Evolutionary conservation across 805 yeast genomes (phyloP), one percentile per base, ranked within the genome.

Genomic region (Suhomyces sp.): DNA sequence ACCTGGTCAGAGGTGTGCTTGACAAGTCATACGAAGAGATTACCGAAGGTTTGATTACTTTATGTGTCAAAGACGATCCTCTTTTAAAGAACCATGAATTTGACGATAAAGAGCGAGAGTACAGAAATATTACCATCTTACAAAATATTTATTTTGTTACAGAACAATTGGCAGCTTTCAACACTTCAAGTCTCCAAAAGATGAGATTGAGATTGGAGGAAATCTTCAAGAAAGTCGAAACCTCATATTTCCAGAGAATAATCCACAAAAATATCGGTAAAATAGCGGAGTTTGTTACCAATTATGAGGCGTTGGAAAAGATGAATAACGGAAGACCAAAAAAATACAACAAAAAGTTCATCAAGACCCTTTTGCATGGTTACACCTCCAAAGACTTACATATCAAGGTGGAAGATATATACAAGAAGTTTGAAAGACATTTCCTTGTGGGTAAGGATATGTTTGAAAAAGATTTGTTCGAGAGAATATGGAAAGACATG

Each of bases 401-500:
- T 24, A 63, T 70, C 33, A 80, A 84, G 27, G 82, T 87, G 6
- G 77, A 76, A 6, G 81, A 80, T 15, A 72, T 88, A 33, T 80
- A 81, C 47, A 70, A 74, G 46, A 81, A 83, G 46, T 78, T 92
- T 51, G 79, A 80, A 29, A 71, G 74, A 49, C 88, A 88, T 60
- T 82, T 84, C 54, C 54, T 69, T 57, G 54, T 67, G 45, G 65
- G 79, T 55, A 48, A 64, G 55, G 64, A 72, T 33, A 77, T 74
- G 54, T 70, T 77, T 55, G 87, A 84, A 60, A 77, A 74, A 47
- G 83, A 78, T 45, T 64, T 89, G 41, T 69, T 84, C 40, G 83
- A 80, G 38, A 81, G 79, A 61, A 76, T 90, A 52, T 86, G 96
- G 94, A 73, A 78, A 13, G 84, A 87, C 17, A 70, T 88, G 53